Evolutionary conservation across 2,329 filamentous ascomycete genomes (phyloP).

Genomic region (Alternaria ventricosa): DNA sequence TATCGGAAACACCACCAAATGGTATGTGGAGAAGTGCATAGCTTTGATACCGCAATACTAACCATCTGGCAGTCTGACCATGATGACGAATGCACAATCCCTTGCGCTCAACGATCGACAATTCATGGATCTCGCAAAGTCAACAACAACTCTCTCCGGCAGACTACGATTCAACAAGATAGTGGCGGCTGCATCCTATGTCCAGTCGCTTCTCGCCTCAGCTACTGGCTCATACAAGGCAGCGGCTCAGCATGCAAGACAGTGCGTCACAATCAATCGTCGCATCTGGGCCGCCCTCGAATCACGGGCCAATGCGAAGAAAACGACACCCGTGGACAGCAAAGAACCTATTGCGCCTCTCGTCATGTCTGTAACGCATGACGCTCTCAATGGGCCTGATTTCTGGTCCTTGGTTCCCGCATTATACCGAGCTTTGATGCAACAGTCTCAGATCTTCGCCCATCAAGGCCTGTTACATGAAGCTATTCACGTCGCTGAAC

Average conservation of each 20-base stretch:
- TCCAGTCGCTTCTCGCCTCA: conserved; percentile 71
- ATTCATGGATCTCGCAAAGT: conserved; percentile 39
- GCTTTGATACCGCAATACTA: no score
- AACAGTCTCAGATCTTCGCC: conserved; percentile 79
- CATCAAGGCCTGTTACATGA: conserved; percentile 88
- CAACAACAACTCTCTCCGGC: conserved; percentile 42
- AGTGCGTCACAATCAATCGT: conserved; percentile 57
- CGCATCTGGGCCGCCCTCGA: conserved; percentile 61
- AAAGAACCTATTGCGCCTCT: conserved; percentile 29
- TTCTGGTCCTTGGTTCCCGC: conserved; percentile 83
- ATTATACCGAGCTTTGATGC: conserved; percentile 73
- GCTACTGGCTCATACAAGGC: conserved; percentile 57
- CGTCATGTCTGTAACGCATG: conserved; percentile 53
- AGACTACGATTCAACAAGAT: conserved; percentile 57
- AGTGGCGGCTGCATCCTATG: conserved; percentile 65
- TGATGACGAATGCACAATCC: conserved; percentile 36
- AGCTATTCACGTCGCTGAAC: conserved; percentile 85
- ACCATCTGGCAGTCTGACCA: conserved; percentile 40
- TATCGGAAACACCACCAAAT: conserved; percentile 70
- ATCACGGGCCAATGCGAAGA: conserved; percentile 42
- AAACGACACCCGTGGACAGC: conserved; percentile 14
- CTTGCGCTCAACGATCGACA: conserved; percentile 36
- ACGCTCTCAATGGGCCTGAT: conserved; percentile 63
- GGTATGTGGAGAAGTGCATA: no score
- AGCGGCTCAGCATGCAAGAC: conserved; percentile 57